phyloP scores from a whole-genome alignment of 2,329 filamentous ascomycete species.

The Epichloe festucae region DNA sequence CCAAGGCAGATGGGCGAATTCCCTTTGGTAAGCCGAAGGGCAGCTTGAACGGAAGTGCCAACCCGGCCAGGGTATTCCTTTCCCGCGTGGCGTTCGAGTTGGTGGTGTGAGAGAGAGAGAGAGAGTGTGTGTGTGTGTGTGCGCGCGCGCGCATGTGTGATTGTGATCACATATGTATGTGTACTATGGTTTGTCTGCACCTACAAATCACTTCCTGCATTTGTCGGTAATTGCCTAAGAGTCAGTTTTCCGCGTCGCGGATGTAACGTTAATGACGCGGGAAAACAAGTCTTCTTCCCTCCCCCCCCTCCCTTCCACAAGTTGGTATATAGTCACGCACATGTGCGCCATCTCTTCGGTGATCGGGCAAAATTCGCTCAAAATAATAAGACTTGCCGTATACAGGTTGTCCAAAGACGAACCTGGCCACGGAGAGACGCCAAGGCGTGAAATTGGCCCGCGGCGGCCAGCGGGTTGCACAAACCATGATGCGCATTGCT shows the following conservation, averaged over 20 bases:
- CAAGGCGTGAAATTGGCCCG: slow-evolving; percentile 4
- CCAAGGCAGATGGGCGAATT: background rate
- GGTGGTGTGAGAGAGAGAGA: background rate
- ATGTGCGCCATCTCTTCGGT: slow-evolving; percentile 1
- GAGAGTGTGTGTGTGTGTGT: slow-evolving; percentile 1
- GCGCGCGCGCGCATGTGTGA: slow-evolving; percentile 2
- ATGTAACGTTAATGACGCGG: slow-evolving; percentile 15
- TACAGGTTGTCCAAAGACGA: slow-evolving; percentile 1
- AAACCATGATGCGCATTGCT: slow-evolving; percentile 35
- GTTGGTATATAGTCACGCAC: slow-evolving; percentile 8
- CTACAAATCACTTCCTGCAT: slow-evolving; percentile 5
- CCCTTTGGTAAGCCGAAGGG: background rate
- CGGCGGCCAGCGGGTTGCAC: slow-evolving; percentile 8
- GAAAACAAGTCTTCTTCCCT: slow-evolving; percentile 6
- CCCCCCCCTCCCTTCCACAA: background rate
- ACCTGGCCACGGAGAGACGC: slow-evolving; percentile 4
- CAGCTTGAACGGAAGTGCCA: background rate
- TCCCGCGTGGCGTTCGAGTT: slow-evolving; percentile 7
- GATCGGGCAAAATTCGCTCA: slow-evolving; percentile 3
- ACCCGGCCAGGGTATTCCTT: background rate
- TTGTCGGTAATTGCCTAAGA: slow-evolving; percentile 8
- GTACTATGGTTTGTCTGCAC: background rate
- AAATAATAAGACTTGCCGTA: background rate
- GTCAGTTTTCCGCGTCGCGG: slow-evolving; percentile 8
- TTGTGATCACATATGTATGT: slow-evolving; percentile 3